phyloP scores from a whole-genome alignment of 306 rosid species.

The Adenanthera pavonina region DNA sequence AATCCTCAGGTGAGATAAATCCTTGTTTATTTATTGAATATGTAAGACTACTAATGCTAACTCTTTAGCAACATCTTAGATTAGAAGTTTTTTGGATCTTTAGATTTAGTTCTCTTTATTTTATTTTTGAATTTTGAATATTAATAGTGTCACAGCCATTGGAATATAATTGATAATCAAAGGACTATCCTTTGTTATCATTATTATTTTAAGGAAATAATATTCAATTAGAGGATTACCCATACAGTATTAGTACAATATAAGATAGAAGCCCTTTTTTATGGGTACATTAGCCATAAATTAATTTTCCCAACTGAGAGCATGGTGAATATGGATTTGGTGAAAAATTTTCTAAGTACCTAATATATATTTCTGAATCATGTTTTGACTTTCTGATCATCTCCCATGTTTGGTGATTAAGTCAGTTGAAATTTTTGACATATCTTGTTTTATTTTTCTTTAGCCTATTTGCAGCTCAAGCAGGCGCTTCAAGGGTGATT shows the following conservation, averaged over 20 bases:
- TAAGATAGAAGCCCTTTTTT: not conserved
- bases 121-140: not conserved
- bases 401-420: slow-evolving; percentile 20
- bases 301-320: not conserved
- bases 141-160: not conserved
- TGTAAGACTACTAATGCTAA: not conserved
- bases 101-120: not conserved
- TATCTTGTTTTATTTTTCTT: slow-evolving; percentile 19
- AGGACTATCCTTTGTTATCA: slow-evolving; percentile 10
- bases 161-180: slow-evolving; percentile 13
- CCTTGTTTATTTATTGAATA: slow-evolving; percentile 28
- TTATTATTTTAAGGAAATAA: not conserved
- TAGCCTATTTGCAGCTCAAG: slow-evolving; percentile 88
- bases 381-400: not conserved
- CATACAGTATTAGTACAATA: not conserved
- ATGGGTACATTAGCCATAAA: not conserved
- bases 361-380: not conserved
- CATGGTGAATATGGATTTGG: slow-evolving; percentile 6
- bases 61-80: slow-evolving; percentile 9
- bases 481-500: slow-evolving; percentile 87
- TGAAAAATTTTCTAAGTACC: not conserved
- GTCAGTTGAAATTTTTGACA: slow-evolving; percentile 21
- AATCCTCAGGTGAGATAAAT: slow-evolving; percentile 77
- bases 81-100: slow-evolving; percentile 6
- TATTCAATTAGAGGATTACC: not conserved